A percentile compares a stretch with the other conserved stretches of the same genome.
These are phyloP conservation scores for Saccharomycopsis capsularis DNA, from an alignment of 805 yeast genomes.

Conservation along the genomic window DNA sequence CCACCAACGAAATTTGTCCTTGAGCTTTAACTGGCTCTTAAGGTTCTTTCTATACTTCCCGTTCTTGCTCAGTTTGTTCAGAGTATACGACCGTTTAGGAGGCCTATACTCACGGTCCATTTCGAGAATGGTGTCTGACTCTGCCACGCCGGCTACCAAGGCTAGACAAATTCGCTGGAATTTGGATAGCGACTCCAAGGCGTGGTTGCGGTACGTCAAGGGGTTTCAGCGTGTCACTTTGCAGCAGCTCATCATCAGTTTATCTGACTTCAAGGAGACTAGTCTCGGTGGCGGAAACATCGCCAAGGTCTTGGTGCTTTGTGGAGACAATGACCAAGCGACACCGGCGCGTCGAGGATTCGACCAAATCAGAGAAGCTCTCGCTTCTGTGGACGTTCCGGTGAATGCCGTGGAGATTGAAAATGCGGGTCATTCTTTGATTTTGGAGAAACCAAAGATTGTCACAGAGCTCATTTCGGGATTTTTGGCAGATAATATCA, in stretches of 20 bases:
- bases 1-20: neutral
- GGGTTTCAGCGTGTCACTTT: conserved; percentile 41
- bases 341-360: conserved; percentile 38
- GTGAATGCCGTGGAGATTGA: conserved; percentile 30
- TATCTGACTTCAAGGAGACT: conserved; percentile 27
- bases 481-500: no score
- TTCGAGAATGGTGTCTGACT: conserved; percentile 40
- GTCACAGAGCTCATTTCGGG: conserved; percentile 34
- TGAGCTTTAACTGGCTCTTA: neutral
- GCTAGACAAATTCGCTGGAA: conserved; percentile 64
- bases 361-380: conserved; percentile 30
- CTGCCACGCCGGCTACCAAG: conserved; percentile 26
- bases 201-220: conserved; percentile 46
- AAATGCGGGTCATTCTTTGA: conserved; percentile 57
- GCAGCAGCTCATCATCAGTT: conserved; percentile 40
- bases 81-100: conserved; percentile 54
- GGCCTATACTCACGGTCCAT: conserved; percentile 60
- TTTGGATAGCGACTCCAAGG: conserved; percentile 48
- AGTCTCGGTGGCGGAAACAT: no score
- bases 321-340: conserved; percentile 51
- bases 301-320: conserved; percentile 46
- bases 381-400: neutral
- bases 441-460: conserved; percentile 57
- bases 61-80: conserved; percentile 43
- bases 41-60: conserved; percentile 9